Conservation (phyloP, 768 basidiomycete species). For the Plicaturopsis crispa region DNA sequence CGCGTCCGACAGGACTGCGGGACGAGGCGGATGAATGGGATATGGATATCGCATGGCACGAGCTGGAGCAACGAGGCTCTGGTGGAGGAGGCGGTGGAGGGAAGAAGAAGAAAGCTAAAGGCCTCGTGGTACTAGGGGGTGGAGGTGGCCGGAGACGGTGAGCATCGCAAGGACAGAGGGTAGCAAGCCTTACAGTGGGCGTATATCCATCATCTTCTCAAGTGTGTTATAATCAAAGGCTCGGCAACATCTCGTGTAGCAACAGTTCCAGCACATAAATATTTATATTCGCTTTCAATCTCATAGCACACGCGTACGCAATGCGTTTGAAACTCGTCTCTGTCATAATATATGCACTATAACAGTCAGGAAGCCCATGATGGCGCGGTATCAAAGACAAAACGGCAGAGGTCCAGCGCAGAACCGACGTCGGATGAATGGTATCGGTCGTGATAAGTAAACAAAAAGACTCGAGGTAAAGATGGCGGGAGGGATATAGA, state of each 20-base stretch:
- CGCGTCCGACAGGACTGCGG: conserved; percentile 20
- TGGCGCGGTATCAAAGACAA: no score
- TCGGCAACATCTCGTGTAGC: conserved; percentile 9
- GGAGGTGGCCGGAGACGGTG: conserved; percentile 47
- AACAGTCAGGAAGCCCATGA: no score
- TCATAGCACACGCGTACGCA: no score
- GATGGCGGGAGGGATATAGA: no score
- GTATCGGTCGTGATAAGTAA: no score
- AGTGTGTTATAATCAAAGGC: conserved; percentile 5
- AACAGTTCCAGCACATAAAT: conserved; percentile 3
- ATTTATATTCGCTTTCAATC: background rate
- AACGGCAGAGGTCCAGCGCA: no score
- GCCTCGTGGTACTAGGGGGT: conserved; percentile 66
- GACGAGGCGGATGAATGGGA: conserved; percentile 63
- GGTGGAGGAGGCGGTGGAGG: conserved; percentile 29
- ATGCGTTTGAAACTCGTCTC: no score
- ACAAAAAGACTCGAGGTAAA: no score
- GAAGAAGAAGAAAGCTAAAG: conserved; percentile 54
- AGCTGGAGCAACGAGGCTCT: conserved; percentile 53
- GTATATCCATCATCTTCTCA: background rate
- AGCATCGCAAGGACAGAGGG: background rate
- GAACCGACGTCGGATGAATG: no score
- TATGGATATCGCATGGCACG: conserved; percentile 74
- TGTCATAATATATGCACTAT: no score
- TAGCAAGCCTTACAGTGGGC: conserved; percentile 5